Base-by-base conservation (phyloP, 1,284 basidiomycete genomes). In the Ceratobasidium sp. region DNA sequence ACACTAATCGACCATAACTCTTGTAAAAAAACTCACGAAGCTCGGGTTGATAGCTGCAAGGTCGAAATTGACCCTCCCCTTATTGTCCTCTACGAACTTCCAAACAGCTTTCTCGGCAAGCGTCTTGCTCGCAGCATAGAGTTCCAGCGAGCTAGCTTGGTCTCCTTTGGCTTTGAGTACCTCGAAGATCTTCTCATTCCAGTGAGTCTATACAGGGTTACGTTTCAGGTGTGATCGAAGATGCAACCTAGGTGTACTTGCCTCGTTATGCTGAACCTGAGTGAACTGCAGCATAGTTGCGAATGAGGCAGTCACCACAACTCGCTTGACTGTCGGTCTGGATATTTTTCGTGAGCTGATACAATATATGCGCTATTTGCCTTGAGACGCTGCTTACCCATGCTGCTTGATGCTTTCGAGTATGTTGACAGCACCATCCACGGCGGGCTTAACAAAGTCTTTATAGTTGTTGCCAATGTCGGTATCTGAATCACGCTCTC, bases 91-190 rank as follows among this genome's bases (percentile, higher is more conserved):
- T 15, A 79, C 67, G 56, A 75, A 78, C 3, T 75, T 55, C 79
- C 78, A 80, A 0, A 77, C 76, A 3, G 76, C 74, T 15, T 73
- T 73, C 56, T 79, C 78, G 1, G 78, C 77, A 5, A 79, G 70
- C 1, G 76, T 76, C 70, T 79, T 79, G 55, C 75, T 76, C 10
- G 77, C 76, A n/a, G 74, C 55, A 58, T 79, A 79, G 72, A 76
- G 74, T 64, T 77, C 73, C 65, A 73, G 69, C 5, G 69, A 29
- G 69, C 68, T 68, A 0, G 76, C 74, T 2, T 74, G 68, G 4
- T 62, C 65, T 8, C 76, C 76, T 50, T 75, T 71, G 58, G 74
- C 69, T 27, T 76, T 65, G 42, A 76, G 73, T 34, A 70, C 69
- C 22, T 72, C 72, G 34, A 74, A 58, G 10, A 72, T 71, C 54